phyloP scores from a whole-genome alignment of 2,329 filamentous ascomycete species.

The Cladorrhinum sp. region DNA sequence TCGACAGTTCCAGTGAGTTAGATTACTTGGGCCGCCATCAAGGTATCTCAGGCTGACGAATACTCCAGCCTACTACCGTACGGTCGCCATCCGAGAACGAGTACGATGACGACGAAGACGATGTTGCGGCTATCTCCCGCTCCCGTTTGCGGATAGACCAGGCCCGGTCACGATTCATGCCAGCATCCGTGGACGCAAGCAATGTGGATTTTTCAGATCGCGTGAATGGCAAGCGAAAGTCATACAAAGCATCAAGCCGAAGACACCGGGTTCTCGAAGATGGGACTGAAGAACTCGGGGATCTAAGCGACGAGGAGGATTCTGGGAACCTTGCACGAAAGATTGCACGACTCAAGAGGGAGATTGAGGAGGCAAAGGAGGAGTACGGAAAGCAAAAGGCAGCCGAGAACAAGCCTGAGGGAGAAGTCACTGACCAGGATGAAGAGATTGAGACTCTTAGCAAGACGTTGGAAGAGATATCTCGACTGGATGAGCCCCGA shows the following conservation, averaged over 20 bases:
- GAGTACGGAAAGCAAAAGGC: conserved; percentile 56
- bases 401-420: conserved; percentile 41
- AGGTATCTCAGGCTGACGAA: conserved; percentile 22
- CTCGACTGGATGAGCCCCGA: conserved; percentile 31
- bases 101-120: conserved; percentile 59
- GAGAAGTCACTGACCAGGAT: conserved; percentile 41
- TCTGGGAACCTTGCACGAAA: conserved; percentile 74
- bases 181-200: conserved; percentile 69
- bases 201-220: conserved; percentile 89
- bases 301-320: conserved; percentile 68
- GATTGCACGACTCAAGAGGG: conserved; percentile 76
- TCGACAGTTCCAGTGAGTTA: conserved; percentile 73
- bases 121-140: conserved; percentile 67
- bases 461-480: conserved; percentile 66
- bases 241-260: conserved; percentile 73
- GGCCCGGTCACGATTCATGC: conserved; percentile 76
- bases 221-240: conserved; percentile 75
- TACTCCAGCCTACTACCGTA: conserved; percentile 50
- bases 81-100: conserved; percentile 60
- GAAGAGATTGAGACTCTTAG: conserved; percentile 67
- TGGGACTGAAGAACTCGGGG: conserved; percentile 65
- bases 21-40: too few relatives aligned
- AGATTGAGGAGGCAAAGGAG: conserved; percentile 71
- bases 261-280: conserved; percentile 59
- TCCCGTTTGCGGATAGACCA: conserved; percentile 72